A percentile compares a stretch with the other conserved stretches of the same genome.
phyloP scores from a whole-genome alignment of 2,329 filamentous ascomycete species.

The Colletotrichum gigasporum region DNA sequence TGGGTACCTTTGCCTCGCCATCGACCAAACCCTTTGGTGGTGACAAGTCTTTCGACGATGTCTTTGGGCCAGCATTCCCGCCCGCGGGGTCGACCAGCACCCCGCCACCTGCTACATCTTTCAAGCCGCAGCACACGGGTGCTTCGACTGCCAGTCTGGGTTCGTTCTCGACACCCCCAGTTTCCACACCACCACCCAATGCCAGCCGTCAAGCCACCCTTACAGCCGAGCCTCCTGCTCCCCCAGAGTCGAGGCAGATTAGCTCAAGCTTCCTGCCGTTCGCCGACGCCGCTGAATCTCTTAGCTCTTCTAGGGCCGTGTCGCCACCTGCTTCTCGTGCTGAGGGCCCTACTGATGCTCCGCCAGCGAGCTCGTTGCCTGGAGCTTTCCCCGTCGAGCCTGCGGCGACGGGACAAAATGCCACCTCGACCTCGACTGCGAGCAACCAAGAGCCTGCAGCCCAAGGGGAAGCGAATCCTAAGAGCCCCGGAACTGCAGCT shows the following conservation, averaged over 20 bases:
- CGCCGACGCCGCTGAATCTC: conserved; percentile 70
- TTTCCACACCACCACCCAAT: conserved; percentile 65
- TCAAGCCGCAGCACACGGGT: conserved; percentile 69
- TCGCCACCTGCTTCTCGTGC: conserved; percentile 70
- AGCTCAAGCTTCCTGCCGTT: conserved; percentile 81
- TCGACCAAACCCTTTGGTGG: conserved; percentile 57
- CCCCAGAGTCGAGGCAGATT: conserved; percentile 79
- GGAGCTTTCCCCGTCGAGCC: conserved; percentile 50
- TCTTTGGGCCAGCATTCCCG: conserved; percentile 79
- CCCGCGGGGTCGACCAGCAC: conserved; percentile 51
- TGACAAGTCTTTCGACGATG: conserved; percentile 82
- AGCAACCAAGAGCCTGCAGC: conserved; percentile 40
- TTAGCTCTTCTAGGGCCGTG: conserved; percentile 81
- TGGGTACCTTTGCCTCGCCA: conserved; percentile 62
- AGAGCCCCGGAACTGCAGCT: conserved; percentile 17
- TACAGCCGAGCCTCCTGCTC: conserved; percentile 65
- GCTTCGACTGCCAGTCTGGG: conserved; percentile 62
- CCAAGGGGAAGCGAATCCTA: conserved; percentile 37
- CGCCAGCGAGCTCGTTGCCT: conserved; percentile 39
- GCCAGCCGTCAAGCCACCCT: conserved; percentile 70
- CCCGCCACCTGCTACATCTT: conserved; percentile 64
- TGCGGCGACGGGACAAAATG: conserved; percentile 45
- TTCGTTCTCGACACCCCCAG: conserved; percentile 62
- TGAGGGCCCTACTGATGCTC: conserved; percentile 62
- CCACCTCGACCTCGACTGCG: conserved; percentile 42